phyloP scores from a whole-genome alignment of 2,329 filamentous ascomycete genomes.

The Phaeoacremonium minimum region DNA sequence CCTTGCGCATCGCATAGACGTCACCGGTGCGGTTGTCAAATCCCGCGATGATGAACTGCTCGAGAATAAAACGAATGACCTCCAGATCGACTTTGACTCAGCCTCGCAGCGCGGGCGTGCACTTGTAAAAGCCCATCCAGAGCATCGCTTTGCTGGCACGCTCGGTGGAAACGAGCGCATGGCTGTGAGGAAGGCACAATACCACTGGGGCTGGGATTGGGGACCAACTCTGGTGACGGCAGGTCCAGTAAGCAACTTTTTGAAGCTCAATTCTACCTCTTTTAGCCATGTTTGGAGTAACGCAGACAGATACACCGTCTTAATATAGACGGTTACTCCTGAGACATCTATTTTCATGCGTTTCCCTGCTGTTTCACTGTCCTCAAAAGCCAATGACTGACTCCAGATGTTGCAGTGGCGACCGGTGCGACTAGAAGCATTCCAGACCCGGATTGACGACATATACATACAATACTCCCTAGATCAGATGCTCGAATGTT shows the following conservation, averaged over 20 bases:
- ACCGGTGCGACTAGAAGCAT: conserved; percentile 61
- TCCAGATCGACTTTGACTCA: conserved; percentile 55
- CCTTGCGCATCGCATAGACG: conserved; percentile 47
- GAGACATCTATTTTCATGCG: no score
- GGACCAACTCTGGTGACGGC: conserved; percentile 59
- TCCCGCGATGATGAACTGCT: no score
- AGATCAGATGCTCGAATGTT: conserved; percentile 27
- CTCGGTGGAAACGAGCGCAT: conserved; percentile 39
- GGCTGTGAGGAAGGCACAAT: conserved; percentile 61
- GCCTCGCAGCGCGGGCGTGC: conserved; percentile 24
- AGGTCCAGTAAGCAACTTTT: no score
- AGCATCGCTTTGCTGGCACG: conserved; percentile 41
- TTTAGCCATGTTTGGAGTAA: no score
- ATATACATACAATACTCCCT: conserved; percentile 39
- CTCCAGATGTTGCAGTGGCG: no score
- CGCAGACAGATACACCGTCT: no score
- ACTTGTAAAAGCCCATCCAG: conserved; percentile 12
- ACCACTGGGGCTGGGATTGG: conserved; percentile 70
- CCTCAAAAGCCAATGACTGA: no score
- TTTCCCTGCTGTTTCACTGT: no score
- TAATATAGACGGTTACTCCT: no score
- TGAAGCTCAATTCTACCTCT: no score
- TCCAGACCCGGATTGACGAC: conserved; percentile 53
- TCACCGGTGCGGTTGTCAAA: conserved; percentile 35
- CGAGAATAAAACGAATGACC: no score